Conservation (phyloP, 2,329 filamentous ascomycete genomes). For the Stagonosporopsis vannaccii region DNA sequence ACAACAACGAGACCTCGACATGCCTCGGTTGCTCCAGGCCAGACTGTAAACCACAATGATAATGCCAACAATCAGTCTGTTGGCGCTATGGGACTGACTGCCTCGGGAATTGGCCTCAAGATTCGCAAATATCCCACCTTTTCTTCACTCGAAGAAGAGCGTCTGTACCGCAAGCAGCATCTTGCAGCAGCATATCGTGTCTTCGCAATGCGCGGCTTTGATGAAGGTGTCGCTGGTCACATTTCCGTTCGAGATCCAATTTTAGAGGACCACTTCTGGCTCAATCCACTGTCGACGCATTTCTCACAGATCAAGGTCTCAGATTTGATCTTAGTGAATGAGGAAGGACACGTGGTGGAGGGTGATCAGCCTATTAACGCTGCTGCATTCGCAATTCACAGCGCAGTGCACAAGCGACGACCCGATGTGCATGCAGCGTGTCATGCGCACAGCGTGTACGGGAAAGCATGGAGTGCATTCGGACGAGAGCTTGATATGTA, state of each 20-base stretch:
- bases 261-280: constrained; percentile 47
- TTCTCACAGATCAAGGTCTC: constrained; percentile 53
- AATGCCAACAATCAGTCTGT: constrained; percentile 52
- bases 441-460: constrained; percentile 56
- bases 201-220: constrained; percentile 51
- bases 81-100: constrained; percentile 56
- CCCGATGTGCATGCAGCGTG: constrained; percentile 53
- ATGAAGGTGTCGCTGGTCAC: constrained; percentile 55
- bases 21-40: constrained; percentile 24
- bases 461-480: constrained; percentile 58
- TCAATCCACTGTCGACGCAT: constrained; percentile 55
- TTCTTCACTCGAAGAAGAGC: constrained; percentile 49
- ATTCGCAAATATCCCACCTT: constrained; percentile 56
- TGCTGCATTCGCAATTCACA: constrained; percentile 58
- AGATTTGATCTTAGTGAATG: constrained; percentile 55
- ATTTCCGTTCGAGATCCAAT: constrained; percentile 53
- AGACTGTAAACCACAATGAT: constrained; percentile 45
- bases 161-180: constrained; percentile 56
- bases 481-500: constrained; percentile 57
- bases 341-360: constrained; percentile 51
- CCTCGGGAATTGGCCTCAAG: constrained; percentile 54
- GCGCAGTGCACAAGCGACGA: constrained; percentile 49
- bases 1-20: constrained; percentile 23
- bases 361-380: constrained; percentile 55
- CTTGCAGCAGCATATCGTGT: constrained; percentile 54